phyloP scores from a whole-genome alignment of 2,329 filamentous ascomycete species.

The Incumbomyces lentus region DNA sequence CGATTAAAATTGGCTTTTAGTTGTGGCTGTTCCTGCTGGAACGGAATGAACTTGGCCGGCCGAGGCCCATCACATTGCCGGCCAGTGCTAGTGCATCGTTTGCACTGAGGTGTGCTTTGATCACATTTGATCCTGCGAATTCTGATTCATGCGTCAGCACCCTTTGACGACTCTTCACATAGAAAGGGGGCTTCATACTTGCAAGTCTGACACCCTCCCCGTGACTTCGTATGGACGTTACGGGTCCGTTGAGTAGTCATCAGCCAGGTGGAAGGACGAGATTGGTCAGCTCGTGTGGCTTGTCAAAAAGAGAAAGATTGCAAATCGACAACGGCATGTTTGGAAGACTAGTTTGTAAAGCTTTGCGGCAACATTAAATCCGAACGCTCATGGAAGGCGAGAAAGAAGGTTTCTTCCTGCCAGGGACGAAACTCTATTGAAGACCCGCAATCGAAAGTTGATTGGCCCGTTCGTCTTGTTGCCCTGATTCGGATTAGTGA shows the following conservation, averaged over 20 bases:
- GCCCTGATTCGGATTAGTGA: background rate
- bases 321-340: background rate
- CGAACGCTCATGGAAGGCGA: background rate
- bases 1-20: background rate
- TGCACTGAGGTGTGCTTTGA: conserved; percentile 26
- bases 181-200: conserved; percentile 31
- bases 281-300: conserved; percentile 3
- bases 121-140: conserved; percentile 28
- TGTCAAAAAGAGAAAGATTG: conserved; percentile 6
- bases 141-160: conserved; percentile 15
- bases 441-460: background rate
- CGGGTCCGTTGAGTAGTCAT: conserved; percentile 1
- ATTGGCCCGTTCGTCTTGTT: conserved; percentile 5
- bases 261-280: background rate
- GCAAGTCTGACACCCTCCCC: conserved; percentile 43
- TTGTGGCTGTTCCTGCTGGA: conserved; percentile 5
- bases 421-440: background rate
- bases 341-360: background rate
- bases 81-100: conserved; percentile 25
- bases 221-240: conserved; percentile 10
- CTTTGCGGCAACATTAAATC: background rate
- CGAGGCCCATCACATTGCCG: conserved; percentile 26
- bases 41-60: background rate
- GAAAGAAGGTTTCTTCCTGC: background rate
- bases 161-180: background rate